Evolutionary conservation across 306 rosid genomes (phyloP).

Genomic region (Castanea mollissima): DNA sequence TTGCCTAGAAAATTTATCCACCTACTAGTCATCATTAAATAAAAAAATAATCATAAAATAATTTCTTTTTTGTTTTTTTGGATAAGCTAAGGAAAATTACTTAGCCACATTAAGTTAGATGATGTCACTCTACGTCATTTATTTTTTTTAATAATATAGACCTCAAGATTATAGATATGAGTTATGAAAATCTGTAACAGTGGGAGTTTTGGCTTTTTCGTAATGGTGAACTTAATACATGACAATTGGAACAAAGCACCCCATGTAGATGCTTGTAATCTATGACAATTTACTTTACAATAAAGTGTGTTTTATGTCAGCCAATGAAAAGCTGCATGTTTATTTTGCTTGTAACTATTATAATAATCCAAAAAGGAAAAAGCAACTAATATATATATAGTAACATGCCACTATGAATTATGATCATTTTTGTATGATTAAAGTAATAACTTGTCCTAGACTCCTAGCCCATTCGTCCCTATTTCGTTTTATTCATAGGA

Average conservation of each 20-base stretch:
- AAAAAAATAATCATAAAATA: background rate
- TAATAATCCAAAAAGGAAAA: too few relatives aligned
- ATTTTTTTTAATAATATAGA: background rate
- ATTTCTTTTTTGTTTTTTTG: background rate
- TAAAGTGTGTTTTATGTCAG: background rate
- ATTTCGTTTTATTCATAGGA: background rate
- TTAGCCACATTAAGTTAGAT: background rate
- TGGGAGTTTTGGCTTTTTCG: background rate
- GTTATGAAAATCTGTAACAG: background rate
- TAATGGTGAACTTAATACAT: background rate
- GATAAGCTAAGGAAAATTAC: background rate
- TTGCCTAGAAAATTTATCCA: background rate
- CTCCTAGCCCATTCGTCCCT: background rate
- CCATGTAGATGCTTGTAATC: background rate
- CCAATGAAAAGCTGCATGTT: background rate
- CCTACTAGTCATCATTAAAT: too few relatives aligned
- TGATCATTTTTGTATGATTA: background rate
- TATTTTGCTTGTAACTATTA: background rate
- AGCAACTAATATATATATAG: background rate
- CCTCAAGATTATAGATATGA: background rate
- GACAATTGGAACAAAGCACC: background rate
- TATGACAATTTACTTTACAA: background rate
- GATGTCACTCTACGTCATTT: constrained; percentile 23
- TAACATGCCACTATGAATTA: background rate
- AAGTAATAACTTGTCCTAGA: background rate